Base-by-base conservation (phyloP, 768 basidiomycete genomes). In the Lactarius hengduanensis region DNA sequence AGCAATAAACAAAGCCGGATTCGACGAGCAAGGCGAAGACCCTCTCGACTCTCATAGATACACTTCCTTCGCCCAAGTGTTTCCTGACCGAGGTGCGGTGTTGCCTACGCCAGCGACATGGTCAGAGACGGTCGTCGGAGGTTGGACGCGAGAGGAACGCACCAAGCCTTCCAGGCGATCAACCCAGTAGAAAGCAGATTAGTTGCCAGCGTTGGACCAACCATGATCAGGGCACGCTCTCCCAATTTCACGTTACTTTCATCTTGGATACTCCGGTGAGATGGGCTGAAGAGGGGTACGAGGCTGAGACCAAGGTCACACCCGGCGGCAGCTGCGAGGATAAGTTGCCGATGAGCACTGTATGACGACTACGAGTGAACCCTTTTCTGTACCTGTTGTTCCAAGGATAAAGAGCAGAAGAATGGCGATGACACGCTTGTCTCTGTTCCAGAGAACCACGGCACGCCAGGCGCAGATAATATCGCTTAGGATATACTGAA, bases 161-260 rank as follows among this genome's bases (percentile, higher is more conserved):
- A 66, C 65, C 65, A 66, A 53, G 65, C 61, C 22, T 66, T 66
- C 65, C 65, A 66, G 13, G 36, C 56, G 47, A 66, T 66, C 56
- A 66, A 36, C 28, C 65, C 65, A 1, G 65, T 66, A 20, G 65
- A 66, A 18, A 66, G 65, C 7, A 66, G 8, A 38, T 66, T 66
- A 4, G 65, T 62, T 61, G 45, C 60, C 28, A 66, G 32, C 10
- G 65, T 66, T n/a, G 65, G 56, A 18, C 45, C 45, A 53, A 66
- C 55, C 56, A 62, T 62, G 56, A 62, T 62, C 28, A 62, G 28
- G 3, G 47, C 56, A 10, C 61, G 45, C 16, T 62, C 65, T 20
- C 60, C 65, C 28, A 30, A n/a, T 50, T 53, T 57, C 28, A 53
- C 22, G 7, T 26, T 36, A 10, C 65, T 53, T 30, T 22, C 45